These are phyloP conservation scores for Dillenia turbinata DNA, from an alignment of 164 flowering plant genomes.

Conservation along the genomic window DNA sequence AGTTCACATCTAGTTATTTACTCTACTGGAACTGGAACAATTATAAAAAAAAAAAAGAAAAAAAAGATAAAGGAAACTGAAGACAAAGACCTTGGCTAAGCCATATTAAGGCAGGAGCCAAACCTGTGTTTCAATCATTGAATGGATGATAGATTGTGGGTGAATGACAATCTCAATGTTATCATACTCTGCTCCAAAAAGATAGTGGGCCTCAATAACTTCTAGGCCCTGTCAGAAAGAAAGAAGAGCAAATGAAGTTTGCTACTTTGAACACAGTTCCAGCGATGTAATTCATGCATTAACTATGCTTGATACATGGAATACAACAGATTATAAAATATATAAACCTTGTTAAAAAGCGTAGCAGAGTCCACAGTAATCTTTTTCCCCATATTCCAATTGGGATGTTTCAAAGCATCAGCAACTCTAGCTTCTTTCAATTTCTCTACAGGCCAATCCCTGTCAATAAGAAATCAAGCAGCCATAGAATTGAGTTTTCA, in stretches of 20 bases:
- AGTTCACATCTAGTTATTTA: background rate
- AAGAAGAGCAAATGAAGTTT: background rate
- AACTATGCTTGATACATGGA: slow-evolving; percentile 1
- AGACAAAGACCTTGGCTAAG: background rate
- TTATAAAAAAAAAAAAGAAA: background rate
- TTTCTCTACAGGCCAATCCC: slow-evolving; percentile 97
- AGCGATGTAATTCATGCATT: background rate
- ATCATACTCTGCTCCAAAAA: slow-evolving; percentile 93
- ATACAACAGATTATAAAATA: background rate
- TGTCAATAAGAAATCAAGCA: slow-evolving; percentile 14
- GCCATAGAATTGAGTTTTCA: no score
- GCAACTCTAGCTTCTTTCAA: slow-evolving; percentile 92
- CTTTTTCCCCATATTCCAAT: slow-evolving; percentile 98
- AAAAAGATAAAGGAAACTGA: background rate
- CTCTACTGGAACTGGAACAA: background rate
- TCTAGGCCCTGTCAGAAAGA: slow-evolving; percentile 72
- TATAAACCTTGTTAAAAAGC: slow-evolving; percentile 82
- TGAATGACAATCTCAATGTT: slow-evolving; percentile 91
- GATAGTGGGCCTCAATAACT: slow-evolving; percentile 98
- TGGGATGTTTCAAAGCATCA: slow-evolving; percentile 98
- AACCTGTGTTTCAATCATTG: slow-evolving; percentile 98
- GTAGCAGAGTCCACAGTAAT: slow-evolving; percentile 99
- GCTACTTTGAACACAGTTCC: background rate
- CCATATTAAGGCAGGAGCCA: background rate
- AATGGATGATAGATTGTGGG: slow-evolving; percentile 95